phyloP scores from a whole-genome alignment of 2,329 filamentous ascomycete genomes.

The Zasmidium citrigriseum region DNA sequence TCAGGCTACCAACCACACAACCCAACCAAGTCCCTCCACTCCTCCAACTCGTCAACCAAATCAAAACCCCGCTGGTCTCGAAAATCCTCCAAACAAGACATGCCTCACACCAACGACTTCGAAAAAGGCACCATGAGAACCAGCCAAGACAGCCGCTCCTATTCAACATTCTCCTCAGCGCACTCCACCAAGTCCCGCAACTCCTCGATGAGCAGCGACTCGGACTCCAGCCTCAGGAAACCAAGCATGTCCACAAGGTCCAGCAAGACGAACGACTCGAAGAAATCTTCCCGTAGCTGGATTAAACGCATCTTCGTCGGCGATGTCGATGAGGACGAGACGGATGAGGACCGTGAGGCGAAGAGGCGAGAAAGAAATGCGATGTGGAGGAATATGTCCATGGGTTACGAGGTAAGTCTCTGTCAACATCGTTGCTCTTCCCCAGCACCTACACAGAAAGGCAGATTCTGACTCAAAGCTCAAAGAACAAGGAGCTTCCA shows the following conservation, averaged over 20 bases:
- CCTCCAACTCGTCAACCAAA: neutral
- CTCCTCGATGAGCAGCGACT: neutral
- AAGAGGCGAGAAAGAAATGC: slow-evolving; percentile 10
- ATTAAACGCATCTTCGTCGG: slow-evolving; percentile 12
- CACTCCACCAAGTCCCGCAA: neutral
- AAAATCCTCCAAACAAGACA: neutral
- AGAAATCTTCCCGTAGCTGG: slow-evolving; percentile 10
- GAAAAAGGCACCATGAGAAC: neutral
- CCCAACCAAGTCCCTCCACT: neutral
- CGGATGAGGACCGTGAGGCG: slow-evolving; percentile 12
- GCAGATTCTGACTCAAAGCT: neutral
- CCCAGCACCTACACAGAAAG: neutral
- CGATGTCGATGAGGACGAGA: neutral
- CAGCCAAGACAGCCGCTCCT: neutral
- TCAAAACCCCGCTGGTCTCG: neutral
- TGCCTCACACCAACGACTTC: neutral
- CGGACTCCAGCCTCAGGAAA: neutral
- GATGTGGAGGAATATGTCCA: slow-evolving; percentile 18
- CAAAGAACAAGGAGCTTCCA: neutral
- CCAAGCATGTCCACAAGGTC: neutral
- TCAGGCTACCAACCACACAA: neutral
- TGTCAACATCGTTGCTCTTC: neutral
- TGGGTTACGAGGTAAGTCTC: slow-evolving; percentile 14
- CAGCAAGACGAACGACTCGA: neutral
- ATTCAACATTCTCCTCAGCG: neutral